Evolutionary conservation across 805 yeast genomes (phyloP).

Genomic region (Wickerhamomyces tratensis): DNA sequence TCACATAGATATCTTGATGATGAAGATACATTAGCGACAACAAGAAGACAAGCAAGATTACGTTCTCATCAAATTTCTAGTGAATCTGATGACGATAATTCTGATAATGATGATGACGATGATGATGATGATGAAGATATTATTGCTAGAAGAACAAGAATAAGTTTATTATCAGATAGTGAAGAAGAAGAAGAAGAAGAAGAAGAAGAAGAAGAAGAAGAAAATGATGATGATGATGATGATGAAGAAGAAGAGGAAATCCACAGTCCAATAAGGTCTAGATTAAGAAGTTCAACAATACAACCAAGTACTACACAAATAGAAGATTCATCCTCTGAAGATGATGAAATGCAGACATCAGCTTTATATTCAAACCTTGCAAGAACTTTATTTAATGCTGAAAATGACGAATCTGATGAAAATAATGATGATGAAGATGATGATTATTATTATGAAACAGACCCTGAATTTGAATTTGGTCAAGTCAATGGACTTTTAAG

Average conservation of each 20-base stretch:
- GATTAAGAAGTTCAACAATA: no score
- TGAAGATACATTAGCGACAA: no score
- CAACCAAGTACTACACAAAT: not conserved
- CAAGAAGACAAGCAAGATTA: no score
- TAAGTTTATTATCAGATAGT: constrained; percentile 9
- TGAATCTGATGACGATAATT: not conserved
- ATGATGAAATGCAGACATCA: no score
- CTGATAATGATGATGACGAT: constrained; percentile 2
- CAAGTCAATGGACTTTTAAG: no score
- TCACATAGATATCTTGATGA: no score
- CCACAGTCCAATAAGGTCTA: no score
- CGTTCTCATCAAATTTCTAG: no score
- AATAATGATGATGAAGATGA: constrained; percentile 4
- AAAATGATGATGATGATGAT: constrained; percentile 21
- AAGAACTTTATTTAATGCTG: no score
- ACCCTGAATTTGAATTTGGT: constrained; percentile 4
- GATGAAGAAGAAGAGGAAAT: constrained; percentile 17
- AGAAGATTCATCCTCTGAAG: no score
- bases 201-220: constrained; percentile 19
- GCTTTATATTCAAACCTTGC: no score
- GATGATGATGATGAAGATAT: not conserved
- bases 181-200: constrained; percentile 18
- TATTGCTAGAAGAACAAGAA: constrained; percentile 1
- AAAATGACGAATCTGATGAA: constrained; percentile 1
- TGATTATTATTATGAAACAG: constrained; percentile 5